Evolutionary conservation across 2,329 filamentous ascomycete species (phyloP).

Genomic region (Arachnomyces sp.): DNA sequence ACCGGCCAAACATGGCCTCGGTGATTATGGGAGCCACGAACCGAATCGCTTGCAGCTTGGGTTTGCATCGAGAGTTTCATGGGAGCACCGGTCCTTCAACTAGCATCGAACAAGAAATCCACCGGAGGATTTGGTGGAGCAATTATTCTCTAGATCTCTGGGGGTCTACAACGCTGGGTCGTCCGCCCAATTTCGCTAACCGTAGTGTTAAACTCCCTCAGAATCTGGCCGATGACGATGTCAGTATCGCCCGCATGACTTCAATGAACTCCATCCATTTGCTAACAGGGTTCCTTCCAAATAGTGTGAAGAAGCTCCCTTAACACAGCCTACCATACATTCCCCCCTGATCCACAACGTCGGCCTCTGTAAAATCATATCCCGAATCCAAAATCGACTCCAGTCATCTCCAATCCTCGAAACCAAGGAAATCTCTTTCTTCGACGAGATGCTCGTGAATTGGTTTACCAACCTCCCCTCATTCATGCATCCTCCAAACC

Average conservation of each 20-base stretch:
- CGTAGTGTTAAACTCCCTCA: constrained; percentile 4
- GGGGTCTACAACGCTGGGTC: constrained; percentile 10
- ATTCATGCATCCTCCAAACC: constrained; percentile 3
- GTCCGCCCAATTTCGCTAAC: constrained; percentile 4
- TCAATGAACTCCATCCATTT: background rate
- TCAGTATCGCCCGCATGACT: background rate
- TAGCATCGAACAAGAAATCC: constrained; percentile 14
- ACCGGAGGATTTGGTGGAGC: constrained; percentile 20
- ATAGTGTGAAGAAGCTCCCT: background rate
- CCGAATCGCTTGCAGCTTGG: too few species aligned
- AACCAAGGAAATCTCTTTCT: constrained; percentile 5
- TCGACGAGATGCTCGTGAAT: constrained; percentile 5
- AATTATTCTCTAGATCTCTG: constrained; percentile 14
- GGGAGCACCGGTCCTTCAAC: too few species aligned
- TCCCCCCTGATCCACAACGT: constrained; percentile 11
- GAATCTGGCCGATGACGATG: constrained; percentile 4
- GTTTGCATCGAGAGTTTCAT: too few species aligned
- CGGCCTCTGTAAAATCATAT: constrained; percentile 10
- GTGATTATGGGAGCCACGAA: too few species aligned
- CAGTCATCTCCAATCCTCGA: constrained; percentile 7
- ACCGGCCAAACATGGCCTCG: too few species aligned
- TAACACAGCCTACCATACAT: constrained; percentile 7
- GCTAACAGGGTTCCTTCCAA: too few species aligned
- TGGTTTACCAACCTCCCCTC: constrained; percentile 8
- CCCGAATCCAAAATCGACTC: constrained; percentile 13